Evolutionary conservation across 2,329 filamentous ascomycete species (phyloP), one percentile per base, ranked within the genome.

Genomic region (Plectosphaerella cucumerina): DNA sequence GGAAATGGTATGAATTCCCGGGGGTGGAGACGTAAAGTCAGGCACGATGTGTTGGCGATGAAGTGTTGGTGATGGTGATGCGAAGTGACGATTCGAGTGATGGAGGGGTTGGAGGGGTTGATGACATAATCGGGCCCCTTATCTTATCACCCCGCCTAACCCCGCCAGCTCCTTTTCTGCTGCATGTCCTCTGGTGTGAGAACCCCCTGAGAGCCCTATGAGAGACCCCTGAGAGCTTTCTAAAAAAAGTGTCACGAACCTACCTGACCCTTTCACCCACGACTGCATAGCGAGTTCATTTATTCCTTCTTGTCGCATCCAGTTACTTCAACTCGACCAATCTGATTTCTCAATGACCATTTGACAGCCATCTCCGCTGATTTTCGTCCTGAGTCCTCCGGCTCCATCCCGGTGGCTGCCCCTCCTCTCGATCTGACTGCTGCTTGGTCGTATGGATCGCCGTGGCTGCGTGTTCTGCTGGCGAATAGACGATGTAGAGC

Each of bases 381-480:
- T 86, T 86, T 61, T 80, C 70, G 48, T 67, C 69, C 68, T 84
- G 85, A 23, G 72, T 76, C 65, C 70, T 73, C 65, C 71, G 70
- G 48, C 73, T 77, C 82, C 82, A 86, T 48, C 72, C 75, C 0
- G 83, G 81, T 34, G 82, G 74, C 6, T 76, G 76, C 22, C 85
- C 82, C 58, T 86, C 82, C 55, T 81, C 79, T 61, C 76, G 72
- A 56, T 85, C 82, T 0, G 80, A 82, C 59, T 85, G 72, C 55
- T 81, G 81, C 65, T 86, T 86, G 1, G 78, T 84, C 66, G 77
- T 70, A 60, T 86, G 83, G 47, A 85, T 77, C 3, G 78, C 80
- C 12, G 71, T 76, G 3, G 80, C 70, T 52, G 78, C 72, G 62
- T 86, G 82, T 66, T 86, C 82, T 0, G 81, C 82, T 1, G 82